Evolutionary conservation across 495 filamentous ascomycete species (phyloP).

Genomic region (Symbiotaphrina buchneri): DNA sequence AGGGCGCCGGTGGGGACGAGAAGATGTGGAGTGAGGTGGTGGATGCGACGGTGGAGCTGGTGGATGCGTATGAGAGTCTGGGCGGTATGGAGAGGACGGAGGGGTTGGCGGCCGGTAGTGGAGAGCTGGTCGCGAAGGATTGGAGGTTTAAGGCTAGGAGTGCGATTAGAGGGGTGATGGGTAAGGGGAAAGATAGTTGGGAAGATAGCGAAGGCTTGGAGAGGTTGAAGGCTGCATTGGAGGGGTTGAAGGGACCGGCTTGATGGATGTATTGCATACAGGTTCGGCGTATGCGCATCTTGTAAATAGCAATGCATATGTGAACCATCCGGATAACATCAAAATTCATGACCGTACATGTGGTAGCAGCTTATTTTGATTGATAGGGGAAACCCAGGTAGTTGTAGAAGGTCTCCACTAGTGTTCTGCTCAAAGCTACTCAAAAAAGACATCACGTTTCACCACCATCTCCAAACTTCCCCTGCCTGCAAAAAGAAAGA

Average conservation of each 20-base stretch:
- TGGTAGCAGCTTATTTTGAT: too few relatives aligned
- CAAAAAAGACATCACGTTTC: too few relatives aligned
- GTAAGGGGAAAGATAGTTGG: conserved; percentile 65
- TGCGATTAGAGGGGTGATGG: conserved; percentile 58
- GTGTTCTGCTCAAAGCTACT: too few relatives aligned
- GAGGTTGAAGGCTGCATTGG: conserved; percentile 31
- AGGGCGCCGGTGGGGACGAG: conserved; percentile 10
- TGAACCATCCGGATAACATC: too few relatives aligned
- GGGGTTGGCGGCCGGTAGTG: conserved; percentile 15
- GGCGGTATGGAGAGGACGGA: conserved; percentile 26
- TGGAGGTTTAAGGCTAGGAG: conserved; percentile 83
- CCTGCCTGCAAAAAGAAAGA: too few relatives aligned
- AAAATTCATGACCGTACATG: too few relatives aligned
- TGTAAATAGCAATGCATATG: too few relatives aligned
- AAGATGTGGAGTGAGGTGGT: conserved; percentile 35
- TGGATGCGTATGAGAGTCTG: conserved; percentile 41
- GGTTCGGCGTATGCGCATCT: too few relatives aligned
- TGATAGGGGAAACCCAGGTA: too few relatives aligned
- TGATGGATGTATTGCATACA: too few relatives aligned
- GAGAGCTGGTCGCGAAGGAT: conserved; percentile 28
- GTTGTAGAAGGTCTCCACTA: too few relatives aligned
- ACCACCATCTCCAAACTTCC: too few relatives aligned
- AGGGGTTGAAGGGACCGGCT: conserved; percentile 34
- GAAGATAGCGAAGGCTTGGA: conserved; percentile 54
- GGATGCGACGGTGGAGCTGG: conserved; percentile 37